Conservation (phyloP, 2,329 filamentous ascomycete species). For the Cladosporium sp. region DNA sequence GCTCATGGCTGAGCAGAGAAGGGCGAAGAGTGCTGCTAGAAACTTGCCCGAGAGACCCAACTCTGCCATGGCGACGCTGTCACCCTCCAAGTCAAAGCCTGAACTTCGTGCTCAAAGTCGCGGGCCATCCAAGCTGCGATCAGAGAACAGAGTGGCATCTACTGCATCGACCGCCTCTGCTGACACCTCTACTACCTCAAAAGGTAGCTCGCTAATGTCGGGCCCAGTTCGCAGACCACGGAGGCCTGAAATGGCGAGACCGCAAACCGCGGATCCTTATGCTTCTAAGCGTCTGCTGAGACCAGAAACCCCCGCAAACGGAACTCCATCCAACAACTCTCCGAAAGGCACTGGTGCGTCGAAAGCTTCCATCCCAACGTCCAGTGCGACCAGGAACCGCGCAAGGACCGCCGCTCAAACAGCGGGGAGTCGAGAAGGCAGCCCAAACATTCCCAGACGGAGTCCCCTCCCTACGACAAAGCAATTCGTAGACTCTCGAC, state of each 20-base stretch:
- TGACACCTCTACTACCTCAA: slow-evolving; percentile 25
- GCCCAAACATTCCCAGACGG: slow-evolving; percentile 24
- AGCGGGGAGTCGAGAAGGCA: slow-evolving; percentile 27
- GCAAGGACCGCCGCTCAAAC: slow-evolving; percentile 18
- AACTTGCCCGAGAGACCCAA: slow-evolving; percentile 50
- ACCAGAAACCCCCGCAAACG: slow-evolving; percentile 43
- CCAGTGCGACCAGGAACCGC: slow-evolving; percentile 25
- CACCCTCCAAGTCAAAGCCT: slow-evolving; percentile 40
- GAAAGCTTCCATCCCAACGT: slow-evolving; percentile 24
- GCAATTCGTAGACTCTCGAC: slow-evolving; percentile 21
- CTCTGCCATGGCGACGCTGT: slow-evolving; percentile 52
- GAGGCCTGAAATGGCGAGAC: slow-evolving; percentile 42
- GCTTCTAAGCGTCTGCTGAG: slow-evolving; percentile 33
- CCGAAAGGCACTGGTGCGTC: slow-evolving; percentile 30
- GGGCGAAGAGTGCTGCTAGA: slow-evolving; percentile 51
- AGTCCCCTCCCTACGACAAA: slow-evolving; percentile 20
- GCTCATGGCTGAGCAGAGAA: slow-evolving; percentile 68
- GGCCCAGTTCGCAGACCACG: slow-evolving; percentile 54
- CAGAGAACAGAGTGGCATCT: slow-evolving; percentile 25
- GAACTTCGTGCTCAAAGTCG: slow-evolving; percentile 21
- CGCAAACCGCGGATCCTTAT: slow-evolving; percentile 53
- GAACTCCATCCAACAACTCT: slow-evolving; percentile 43
- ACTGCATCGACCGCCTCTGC: slow-evolving; percentile 28
- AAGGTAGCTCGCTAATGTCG: slow-evolving; percentile 47
- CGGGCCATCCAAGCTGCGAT: slow-evolving; percentile 26